Percentiles rank a stretch among this genome's conserved stretches.
Conservation (phyloP, 768 basidiomycete species). For the Russula sp. region DNA sequence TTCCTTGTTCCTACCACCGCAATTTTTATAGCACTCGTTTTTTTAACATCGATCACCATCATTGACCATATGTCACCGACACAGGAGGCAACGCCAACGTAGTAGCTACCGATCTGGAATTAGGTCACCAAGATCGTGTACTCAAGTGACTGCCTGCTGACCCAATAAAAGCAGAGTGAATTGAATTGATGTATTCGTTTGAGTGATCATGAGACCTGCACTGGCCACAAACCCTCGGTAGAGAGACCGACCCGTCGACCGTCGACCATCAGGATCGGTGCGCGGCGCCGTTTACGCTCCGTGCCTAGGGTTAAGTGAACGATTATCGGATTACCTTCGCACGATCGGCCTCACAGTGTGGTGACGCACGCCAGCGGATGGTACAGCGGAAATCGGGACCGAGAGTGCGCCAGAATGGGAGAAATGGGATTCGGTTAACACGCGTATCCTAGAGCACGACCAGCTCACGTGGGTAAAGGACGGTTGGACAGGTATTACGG, state of each 20-base stretch:
- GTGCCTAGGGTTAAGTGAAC: slow-evolving; percentile 15
- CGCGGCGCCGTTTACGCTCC: slow-evolving; percentile 10
- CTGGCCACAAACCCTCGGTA: not conserved
- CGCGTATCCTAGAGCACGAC: slow-evolving; percentile 15
- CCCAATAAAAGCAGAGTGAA: too few relatives aligned
- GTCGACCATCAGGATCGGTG: not conserved
- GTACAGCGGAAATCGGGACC: too few relatives aligned
- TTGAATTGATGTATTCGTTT: too few relatives aligned
- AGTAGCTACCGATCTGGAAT: too few relatives aligned
- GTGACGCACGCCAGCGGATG: not conserved
- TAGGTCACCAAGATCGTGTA: too few relatives aligned
- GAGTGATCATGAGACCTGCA: too few relatives aligned
- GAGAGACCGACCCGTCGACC: not conserved
- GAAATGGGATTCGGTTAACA: slow-evolving; percentile 4
- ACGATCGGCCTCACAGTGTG: slow-evolving; percentile 17
- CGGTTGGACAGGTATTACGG: slow-evolving; percentile 1
- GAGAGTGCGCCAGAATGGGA: slow-evolving; percentile 3
- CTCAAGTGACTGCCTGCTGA: too few relatives aligned
- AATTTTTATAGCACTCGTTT: too few relatives aligned
- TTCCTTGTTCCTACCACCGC: too few relatives aligned
- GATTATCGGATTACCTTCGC: not conserved
- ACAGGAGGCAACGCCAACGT: too few relatives aligned
- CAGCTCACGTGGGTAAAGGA: slow-evolving; percentile 22
- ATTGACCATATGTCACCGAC: too few relatives aligned
- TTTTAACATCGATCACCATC: too few relatives aligned